Base-by-base conservation (phyloP, 2,329 filamentous ascomycete genomes). In the Fusarium hostae region DNA sequence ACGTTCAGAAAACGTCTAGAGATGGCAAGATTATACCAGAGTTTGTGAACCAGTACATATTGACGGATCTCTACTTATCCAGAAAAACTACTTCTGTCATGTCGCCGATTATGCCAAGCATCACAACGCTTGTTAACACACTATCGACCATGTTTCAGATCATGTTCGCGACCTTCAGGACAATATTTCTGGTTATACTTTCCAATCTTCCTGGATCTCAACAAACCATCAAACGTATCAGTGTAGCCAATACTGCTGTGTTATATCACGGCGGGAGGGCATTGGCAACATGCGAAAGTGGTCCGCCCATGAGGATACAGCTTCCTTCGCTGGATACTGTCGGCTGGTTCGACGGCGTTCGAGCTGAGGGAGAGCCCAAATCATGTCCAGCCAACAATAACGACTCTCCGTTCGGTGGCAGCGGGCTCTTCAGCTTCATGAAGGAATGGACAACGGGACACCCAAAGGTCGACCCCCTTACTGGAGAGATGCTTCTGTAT, bases 381-480 rank as follows among this genome's bases (percentile, higher is more conserved):
- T 30, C 2, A 15, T 24, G 1, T 1, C 20, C 6, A 6, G 18
- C 24, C 6, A 22, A 12, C 1, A 16, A 10, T 8, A 6, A 24
- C 0, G 30, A 15, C 2, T 37, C n/a, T 4, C 63, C 66, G 78
- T 88, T 91, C 70, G 88, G 89, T 8, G 89, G 88, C 11, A 76
- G 82, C 2, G 88, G 89, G 0, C 68, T 87, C 4, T 76, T 90
- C 28, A 85, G 85, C 40, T 92, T 88, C 75, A 89, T 92, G 86
- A 88, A 86, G 69, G 90, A 92, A 77, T 92, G 90, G 90, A 91
- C 90, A 1, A 93, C 91, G 3, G 89, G 88, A 24, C 90, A 92
- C 77, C 91, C 91, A 10, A 88, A 89, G 68, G 86, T 93, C 54
- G 91, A 94, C 71, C 88, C 87, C 0, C 74, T 79, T 1, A 91